phyloP scores from a whole-genome alignment of 2,329 filamentous ascomycete species.

The Fusarium citri region DNA sequence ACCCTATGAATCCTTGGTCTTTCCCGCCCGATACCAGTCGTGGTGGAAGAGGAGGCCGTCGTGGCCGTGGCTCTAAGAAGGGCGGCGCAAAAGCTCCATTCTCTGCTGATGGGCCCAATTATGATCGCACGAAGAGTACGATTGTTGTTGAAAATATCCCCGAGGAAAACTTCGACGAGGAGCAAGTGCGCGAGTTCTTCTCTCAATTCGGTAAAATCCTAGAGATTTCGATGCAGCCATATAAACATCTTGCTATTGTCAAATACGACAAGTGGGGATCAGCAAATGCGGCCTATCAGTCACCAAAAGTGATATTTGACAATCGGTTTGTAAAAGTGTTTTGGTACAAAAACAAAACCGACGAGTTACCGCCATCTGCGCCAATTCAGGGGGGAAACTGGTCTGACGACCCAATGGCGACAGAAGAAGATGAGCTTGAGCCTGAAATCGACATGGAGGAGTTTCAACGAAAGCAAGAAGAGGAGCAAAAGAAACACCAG shows the following conservation, averaged over 20 bases:
- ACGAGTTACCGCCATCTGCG: slow-evolving; percentile 46
- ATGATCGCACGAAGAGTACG: slow-evolving; percentile 72
- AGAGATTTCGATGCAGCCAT: slow-evolving; percentile 72
- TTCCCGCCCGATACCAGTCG: slow-evolving; percentile 44
- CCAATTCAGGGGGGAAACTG: slow-evolving; percentile 46
- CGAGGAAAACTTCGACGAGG: slow-evolving; percentile 74
- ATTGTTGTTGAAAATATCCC: slow-evolving; percentile 85
- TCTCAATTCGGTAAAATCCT: slow-evolving; percentile 75
- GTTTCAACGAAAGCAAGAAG: slow-evolving; percentile 74
- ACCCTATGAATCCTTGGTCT: slow-evolving; percentile 34
- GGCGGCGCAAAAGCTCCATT: slow-evolving; percentile 65
- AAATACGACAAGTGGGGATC: slow-evolving; percentile 74
- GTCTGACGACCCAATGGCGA: slow-evolving; percentile 30
- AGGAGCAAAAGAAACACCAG: slow-evolving; percentile 76
- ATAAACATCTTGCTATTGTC: slow-evolving; percentile 75
- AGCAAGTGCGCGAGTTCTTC: slow-evolving; percentile 76
- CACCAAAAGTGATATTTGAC: slow-evolving; percentile 84
- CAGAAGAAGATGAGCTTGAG: slow-evolving; percentile 49
- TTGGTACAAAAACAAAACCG: slow-evolving; percentile 72
- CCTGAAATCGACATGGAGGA: slow-evolving; percentile 76
- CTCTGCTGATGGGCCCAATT: slow-evolving; percentile 71
- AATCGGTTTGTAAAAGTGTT: slow-evolving; percentile 89
- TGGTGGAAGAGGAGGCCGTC: slow-evolving; percentile 52
- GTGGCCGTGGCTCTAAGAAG: slow-evolving; percentile 49
- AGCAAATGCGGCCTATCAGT: slow-evolving; percentile 78